Evolutionary conservation across 2,329 filamentous ascomycete genomes (phyloP).

Genomic region (Coniochaeta sp.): DNA sequence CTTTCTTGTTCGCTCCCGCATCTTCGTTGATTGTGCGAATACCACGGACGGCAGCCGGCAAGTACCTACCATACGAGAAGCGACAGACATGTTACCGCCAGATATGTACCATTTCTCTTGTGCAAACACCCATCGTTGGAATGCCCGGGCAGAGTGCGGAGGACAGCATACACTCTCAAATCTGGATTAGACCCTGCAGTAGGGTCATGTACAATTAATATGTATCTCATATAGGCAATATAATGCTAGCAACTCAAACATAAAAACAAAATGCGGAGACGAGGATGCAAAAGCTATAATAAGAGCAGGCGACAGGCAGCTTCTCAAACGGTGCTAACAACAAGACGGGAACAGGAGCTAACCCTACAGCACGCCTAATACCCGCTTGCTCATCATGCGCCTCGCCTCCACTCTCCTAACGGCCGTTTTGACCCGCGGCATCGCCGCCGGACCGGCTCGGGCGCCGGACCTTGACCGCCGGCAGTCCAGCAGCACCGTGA

Average conservation of each 20-base stretch:
- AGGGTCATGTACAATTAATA: constrained; percentile 4
- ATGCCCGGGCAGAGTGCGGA: background rate
- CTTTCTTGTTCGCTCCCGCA: background rate
- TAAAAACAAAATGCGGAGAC: background rate
- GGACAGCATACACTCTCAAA: background rate
- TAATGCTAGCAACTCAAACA: background rate
- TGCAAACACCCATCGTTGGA: background rate
- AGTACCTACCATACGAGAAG: background rate
- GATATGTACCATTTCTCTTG: background rate
- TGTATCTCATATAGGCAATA: constrained; percentile 5
- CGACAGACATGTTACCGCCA: background rate
- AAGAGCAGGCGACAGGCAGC: background rate
- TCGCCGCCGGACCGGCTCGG: constrained; percentile 3
- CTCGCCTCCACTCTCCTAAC: background rate
- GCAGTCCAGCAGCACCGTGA: constrained; percentile 20
- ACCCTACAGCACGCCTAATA: background rate
- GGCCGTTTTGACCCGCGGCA: constrained; percentile 1
- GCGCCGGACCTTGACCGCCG: constrained; percentile 7
- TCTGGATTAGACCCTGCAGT: background rate
- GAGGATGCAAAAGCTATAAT: background rate
- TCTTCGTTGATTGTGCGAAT: background rate
- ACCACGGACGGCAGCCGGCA: background rate
- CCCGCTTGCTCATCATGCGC: background rate
- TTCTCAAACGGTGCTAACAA: too few relatives aligned
- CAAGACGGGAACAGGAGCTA: background rate